Evolutionary conservation across 805 yeast genomes (phyloP).

Genomic region (Jamesozyma piceae): DNA sequence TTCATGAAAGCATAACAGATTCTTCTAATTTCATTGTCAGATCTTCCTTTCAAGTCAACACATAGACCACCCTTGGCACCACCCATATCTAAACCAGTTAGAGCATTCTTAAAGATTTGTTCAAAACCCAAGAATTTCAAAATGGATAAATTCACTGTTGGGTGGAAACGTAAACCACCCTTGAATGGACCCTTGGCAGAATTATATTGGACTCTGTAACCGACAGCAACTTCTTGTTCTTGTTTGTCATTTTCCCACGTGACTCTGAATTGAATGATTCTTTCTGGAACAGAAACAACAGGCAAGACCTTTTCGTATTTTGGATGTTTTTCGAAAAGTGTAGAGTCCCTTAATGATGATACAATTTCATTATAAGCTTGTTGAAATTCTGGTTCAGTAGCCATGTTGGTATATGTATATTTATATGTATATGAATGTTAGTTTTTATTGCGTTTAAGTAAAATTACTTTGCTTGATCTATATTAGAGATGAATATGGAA

Average conservation of each 20-base stretch:
- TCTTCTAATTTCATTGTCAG: conserved; percentile 90
- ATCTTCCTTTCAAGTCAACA: conserved; percentile 92
- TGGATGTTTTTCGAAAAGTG: conserved; percentile 82
- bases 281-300: conserved; percentile 89
- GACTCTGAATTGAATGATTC: conserved; percentile 94
- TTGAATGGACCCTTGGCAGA: conserved; percentile 98
- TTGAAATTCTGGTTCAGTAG: conserved; percentile 90
- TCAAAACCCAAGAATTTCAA: conserved; percentile 95
- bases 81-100: conserved; percentile 95
- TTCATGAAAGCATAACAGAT: conserved; percentile 94
- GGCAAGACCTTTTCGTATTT: conserved; percentile 81
- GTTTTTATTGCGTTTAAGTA: background rate
- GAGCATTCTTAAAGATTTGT: conserved; percentile 96
- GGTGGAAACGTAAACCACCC: conserved; percentile 98
- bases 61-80: conserved; percentile 99
- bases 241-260: conserved; percentile 96
- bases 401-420: background rate
- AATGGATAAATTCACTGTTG: conserved; percentile 89
- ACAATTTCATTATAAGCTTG: conserved; percentile 95
- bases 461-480: background rate
- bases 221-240: conserved; percentile 85
- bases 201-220: conserved; percentile 97
- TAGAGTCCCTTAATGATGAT: conserved; percentile 81
- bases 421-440: background rate
- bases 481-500: no score